Evolutionary conservation across 192 early-diverging fungal species (phyloP).

Genomic region (Dissophora ornata): DNA sequence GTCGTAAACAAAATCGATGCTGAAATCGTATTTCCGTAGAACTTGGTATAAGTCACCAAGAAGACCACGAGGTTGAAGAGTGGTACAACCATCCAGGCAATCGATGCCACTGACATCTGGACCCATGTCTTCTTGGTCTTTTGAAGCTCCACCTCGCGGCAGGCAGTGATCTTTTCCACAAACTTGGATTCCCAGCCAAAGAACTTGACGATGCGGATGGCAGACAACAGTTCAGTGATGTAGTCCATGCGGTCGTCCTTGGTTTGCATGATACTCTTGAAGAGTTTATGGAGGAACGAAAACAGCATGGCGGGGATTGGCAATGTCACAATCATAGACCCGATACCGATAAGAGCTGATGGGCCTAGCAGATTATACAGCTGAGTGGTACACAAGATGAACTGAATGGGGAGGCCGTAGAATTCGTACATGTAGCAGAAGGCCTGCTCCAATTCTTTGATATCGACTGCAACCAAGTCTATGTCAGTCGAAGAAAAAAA

Average conservation of each 20-base stretch:
- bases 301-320: slow-evolving; percentile 64
- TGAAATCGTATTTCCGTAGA: slow-evolving; percentile 63
- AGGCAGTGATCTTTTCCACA: slow-evolving; percentile 70
- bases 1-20: slow-evolving; percentile 68
- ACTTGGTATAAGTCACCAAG: slow-evolving; percentile 67
- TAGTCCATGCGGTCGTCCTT: slow-evolving; percentile 85
- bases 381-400: slow-evolving; percentile 68
- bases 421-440: slow-evolving; percentile 50
- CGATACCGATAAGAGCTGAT: slow-evolving; percentile 81
- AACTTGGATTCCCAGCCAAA: slow-evolving; percentile 88
- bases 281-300: slow-evolving; percentile 59
- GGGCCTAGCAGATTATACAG: slow-evolving; percentile 82
- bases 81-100: slow-evolving; percentile 66
- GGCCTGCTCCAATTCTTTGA: slow-evolving; percentile 28
- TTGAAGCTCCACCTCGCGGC: slow-evolving; percentile 69
- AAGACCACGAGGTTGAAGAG: slow-evolving; percentile 70
- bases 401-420: slow-evolving; percentile 70
- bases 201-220: slow-evolving; percentile 94
- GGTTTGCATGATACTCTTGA: slow-evolving; percentile 61
- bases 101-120: slow-evolving; percentile 61
- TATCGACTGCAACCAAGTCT: slow-evolving; percentile 51
- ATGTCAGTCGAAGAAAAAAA: slow-evolving; percentile 1
- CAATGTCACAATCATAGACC: slow-evolving; percentile 70
- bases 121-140: slow-evolving; percentile 59
- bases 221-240: slow-evolving; percentile 79